Evolutionary conservation across 1,139 yeast species (phyloP).

Genomic region (Geotrichum fermentans): DNA sequence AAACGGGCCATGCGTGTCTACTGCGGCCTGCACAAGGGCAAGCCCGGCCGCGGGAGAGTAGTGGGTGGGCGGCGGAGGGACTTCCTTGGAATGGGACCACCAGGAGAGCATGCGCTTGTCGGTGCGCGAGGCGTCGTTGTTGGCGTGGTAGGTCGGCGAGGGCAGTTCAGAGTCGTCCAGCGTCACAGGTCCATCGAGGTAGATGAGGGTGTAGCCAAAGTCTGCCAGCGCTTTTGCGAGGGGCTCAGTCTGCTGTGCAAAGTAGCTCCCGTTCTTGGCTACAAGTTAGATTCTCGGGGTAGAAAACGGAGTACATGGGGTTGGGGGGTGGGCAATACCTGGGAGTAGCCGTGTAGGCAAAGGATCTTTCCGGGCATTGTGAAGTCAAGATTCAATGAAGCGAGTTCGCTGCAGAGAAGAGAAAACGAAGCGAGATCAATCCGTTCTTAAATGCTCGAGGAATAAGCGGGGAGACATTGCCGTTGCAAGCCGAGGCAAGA

Average conservation of each 20-base stretch:
- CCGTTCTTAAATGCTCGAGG: no score
- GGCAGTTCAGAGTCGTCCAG: neutral
- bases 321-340: no score
- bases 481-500: no score
- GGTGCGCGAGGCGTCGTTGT: neutral
- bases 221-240: neutral
- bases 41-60: constrained; percentile 46
- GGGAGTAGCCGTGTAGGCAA: constrained; percentile 12
- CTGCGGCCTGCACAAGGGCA: constrained; percentile 48
- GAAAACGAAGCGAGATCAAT: no score
- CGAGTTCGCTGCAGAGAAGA: no score
- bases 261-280: neutral
- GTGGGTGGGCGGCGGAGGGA: constrained; percentile 32
- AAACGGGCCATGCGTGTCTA: constrained; percentile 73
- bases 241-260: neutral
- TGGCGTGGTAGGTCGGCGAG: neutral
- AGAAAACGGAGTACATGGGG: no score
- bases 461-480: no score
- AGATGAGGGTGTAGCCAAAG: constrained; percentile 1
- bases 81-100: constrained; percentile 42
- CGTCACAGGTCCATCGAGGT: neutral
- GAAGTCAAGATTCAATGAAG: no score
- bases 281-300: neutral
- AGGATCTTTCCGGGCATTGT: constrained; percentile 1
- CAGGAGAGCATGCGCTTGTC: constrained; percentile 35